Evolutionary conservation across 495 filamentous ascomycete genomes (phyloP).

Genomic region (Parmelia sp.): DNA sequence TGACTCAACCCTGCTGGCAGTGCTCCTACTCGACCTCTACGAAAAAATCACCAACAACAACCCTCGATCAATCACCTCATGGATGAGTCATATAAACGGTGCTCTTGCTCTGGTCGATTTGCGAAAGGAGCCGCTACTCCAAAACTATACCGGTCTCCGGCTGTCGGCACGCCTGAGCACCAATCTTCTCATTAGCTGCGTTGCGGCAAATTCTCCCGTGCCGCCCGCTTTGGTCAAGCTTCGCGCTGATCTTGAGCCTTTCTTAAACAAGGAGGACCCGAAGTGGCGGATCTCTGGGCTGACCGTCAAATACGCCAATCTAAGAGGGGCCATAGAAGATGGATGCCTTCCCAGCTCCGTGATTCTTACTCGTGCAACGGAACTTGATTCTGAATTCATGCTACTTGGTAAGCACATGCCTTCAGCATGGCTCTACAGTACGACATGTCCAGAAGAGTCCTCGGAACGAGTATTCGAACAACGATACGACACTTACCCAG

Average conservation of each 20-base stretch:
- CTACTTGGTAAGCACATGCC: constrained; percentile 1
- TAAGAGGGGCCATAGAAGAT: constrained; percentile 20
- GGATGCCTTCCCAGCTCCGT: constrained; percentile 2
- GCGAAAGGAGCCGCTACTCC: constrained; percentile 22
- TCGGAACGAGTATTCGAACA: constrained; percentile 21
- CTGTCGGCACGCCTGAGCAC: constrained; percentile 25
- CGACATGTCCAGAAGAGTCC: not conserved
- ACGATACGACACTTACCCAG: constrained; percentile 26
- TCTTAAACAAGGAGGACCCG: constrained; percentile 22
- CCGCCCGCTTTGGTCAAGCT: constrained; percentile 25
- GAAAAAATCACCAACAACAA: constrained; percentile 27
- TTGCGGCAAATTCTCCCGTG: constrained; percentile 19
- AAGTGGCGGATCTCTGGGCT: constrained; percentile 26
- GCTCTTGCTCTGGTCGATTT: constrained; percentile 31
- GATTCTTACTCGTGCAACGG: not conserved
- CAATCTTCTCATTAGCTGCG: constrained; percentile 28
- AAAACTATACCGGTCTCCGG: constrained; percentile 15
- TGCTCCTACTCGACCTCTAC: constrained; percentile 30
- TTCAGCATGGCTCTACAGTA: not conserved
- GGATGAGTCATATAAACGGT: constrained; percentile 32
- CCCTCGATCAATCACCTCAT: constrained; percentile 16
- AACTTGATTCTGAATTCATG: constrained; percentile 9
- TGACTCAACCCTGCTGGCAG: constrained; percentile 26
- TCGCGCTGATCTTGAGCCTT: constrained; percentile 21
- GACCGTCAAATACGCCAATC: constrained; percentile 24